Evolutionary conservation across 371 early-diverging fungal genomes (phyloP), one percentile per base, ranked within the genome.

Genomic region (Furculomyces boomerangus): DNA sequence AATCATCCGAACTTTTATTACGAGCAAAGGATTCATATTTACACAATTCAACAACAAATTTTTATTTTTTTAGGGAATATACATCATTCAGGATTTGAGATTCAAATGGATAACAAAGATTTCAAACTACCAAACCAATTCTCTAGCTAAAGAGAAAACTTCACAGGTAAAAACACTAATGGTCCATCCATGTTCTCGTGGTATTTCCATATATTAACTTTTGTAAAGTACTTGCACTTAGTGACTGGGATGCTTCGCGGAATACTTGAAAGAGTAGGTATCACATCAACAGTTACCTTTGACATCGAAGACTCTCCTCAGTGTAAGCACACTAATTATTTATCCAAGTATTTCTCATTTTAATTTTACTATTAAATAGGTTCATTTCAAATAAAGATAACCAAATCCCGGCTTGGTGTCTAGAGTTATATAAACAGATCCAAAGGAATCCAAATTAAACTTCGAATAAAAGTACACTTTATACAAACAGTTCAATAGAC

Each of bases 211-310:
- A 13, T 28, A 53, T 32, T n/a, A 37, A 29, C 24, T 53, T 20
- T 37, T 3, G 16, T 41, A 7, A 61, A 89, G 84, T 88, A 86
- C 68, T 74, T 90, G 13, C 89, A 91, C 78, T 85, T 92, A 62
- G 93, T 94, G 1, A 93, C 93, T 60, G 97, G 97, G 2, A 77
- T 96, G 32, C 82, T 96, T 39, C 80, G 94, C 28, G 97, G 97
- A 10, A 86, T 89, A 2, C 71, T 93, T 2, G 81, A 88, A 2
- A 87, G 84, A 63, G 71, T 93, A 28, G 95, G 97, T 27, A 77
- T 93, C 16, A 62, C 77, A n/a, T 80, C 83, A 50, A 80, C 79
- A 7, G 95, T 96, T 2, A 76, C 81, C 24, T 90, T 90, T 18
- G 93, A 96, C 63, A 83, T 89, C 2, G 71, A 82, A 7, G 78